Evolutionary conservation across 1,284 basidiomycete species (phyloP), one percentile per base, ranked within the genome.

Genomic region (Ceratobasidium sp.): DNA sequence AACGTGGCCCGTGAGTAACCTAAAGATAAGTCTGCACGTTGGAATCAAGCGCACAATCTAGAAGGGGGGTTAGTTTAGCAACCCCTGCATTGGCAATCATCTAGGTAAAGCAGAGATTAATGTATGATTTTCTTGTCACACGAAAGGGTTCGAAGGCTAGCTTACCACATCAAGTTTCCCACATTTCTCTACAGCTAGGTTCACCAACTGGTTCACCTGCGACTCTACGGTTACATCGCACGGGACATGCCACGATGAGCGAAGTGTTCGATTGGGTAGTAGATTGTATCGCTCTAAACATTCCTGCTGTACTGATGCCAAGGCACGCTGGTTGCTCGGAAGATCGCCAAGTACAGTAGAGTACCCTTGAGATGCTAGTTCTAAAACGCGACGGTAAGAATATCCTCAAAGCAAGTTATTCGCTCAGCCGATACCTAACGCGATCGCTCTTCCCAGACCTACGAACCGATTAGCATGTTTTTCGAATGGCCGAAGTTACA

Each of bases 21-120:
- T n/a, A 39, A 8, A 8, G 53, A 23, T 5, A 48, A 4, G 9
- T 45, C 46, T 12, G 34, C 21, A 14, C n/a, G 23, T 30, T 26
- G 14, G 32, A 26, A 23, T 8, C n/a, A 8, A 45, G 41, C 67
- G 1, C 16, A 69, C 64, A 9, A 3, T 70, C 67, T 9, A 70
- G 41, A 14, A 70, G 55, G 5, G 52, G 12, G 12, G 53, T 26
- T 5, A 48, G 12, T 14, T 45, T 57, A 16, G 34, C 21, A 32
- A 70, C 43, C 2, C 53, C 67, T 1, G 67, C 67, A 26, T 70
- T 70, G 18, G 67, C 67, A 18, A 70, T 43, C 67, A 70, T 70
- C 67, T 70, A n/a, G n/a, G n/a, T n/a, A n/a, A n/a, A n/a, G n/a
- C n/a, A n/a, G n/a, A n/a, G n/a, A n/a, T n/a, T n/a, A n/a, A n/a